Evolutionary conservation across 2,329 filamentous ascomycete genomes (phyloP).

Genomic region (Diaporthe destruens): DNA sequence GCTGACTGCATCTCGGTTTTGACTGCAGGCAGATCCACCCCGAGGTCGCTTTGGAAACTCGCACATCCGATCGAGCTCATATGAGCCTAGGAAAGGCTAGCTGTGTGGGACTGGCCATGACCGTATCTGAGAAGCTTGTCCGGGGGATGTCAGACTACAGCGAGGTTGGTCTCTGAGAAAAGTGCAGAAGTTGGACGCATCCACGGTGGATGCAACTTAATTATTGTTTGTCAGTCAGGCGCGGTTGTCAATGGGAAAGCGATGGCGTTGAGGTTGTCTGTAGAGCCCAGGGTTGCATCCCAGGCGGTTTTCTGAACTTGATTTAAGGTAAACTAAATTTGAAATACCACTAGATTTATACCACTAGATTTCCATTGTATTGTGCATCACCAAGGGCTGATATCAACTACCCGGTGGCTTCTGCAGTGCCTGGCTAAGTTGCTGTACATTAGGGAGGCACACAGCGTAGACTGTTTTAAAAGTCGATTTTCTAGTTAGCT

Average conservation of each 20-base stretch:
- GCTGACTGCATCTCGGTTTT: background rate
- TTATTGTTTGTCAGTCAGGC: background rate
- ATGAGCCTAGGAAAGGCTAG: background rate
- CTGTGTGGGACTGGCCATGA: background rate
- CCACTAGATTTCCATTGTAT: background rate
- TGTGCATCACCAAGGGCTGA: no score
- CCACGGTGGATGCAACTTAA: background rate
- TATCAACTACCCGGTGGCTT: no score
- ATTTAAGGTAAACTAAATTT: background rate
- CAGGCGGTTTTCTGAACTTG: background rate
- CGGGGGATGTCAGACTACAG: background rate
- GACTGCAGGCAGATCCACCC: slow-evolving; percentile 28
- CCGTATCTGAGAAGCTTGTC: no score
- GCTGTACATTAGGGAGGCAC: no score
- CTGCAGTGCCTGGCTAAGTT: no score
- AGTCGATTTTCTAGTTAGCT: no score
- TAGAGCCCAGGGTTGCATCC: background rate
- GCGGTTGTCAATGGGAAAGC: background rate
- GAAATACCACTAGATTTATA: background rate
- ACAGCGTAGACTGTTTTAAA: no score
- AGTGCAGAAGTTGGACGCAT: background rate
- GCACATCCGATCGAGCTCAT: slow-evolving; percentile 30
- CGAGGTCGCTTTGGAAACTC: slow-evolving; percentile 37
- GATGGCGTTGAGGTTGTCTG: slow-evolving; percentile 8
- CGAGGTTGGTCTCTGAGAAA: background rate